These are phyloP conservation scores for Fremontodendron californicum DNA, from an alignment of 345 rosid genomes.

Conservation along the genomic window DNA sequence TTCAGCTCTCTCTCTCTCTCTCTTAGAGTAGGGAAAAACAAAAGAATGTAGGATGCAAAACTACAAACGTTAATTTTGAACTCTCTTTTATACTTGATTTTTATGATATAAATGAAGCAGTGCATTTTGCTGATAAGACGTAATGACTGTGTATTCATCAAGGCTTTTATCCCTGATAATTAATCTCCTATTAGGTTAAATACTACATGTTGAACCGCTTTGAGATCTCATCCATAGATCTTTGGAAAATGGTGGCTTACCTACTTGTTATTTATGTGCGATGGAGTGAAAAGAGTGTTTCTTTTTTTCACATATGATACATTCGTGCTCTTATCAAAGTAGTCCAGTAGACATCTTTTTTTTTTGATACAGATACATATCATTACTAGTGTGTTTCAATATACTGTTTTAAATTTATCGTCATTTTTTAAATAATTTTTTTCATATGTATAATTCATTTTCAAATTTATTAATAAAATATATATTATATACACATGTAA, in stretches of 20 bases:
- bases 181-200: not conserved
- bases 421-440: no score
- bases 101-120: not conserved
- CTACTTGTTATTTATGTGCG: not conserved
- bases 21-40: conserved; percentile 16
- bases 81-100: not conserved
- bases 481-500: no score
- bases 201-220: not conserved
- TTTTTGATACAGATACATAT: no score
- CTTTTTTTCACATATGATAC: no score
- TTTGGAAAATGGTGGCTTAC: not conserved
- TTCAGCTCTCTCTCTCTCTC: not conserved
- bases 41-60: not conserved
- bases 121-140: not conserved
- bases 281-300: no score
- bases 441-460: no score
- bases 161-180: not conserved
- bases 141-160: not conserved
- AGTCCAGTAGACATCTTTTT: no score
- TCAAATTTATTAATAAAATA: no score
- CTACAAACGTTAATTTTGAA: not conserved
- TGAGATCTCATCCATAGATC: not conserved
- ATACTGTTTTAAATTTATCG: no score
- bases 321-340: no score
- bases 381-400: no score